A percentile compares a stretch with the other conserved stretches of the same genome.
These are phyloP conservation scores for Talaromyces sp. DNA, from an alignment of 2,329 filamentous ascomycete genomes.

Conservation along the genomic window DNA sequence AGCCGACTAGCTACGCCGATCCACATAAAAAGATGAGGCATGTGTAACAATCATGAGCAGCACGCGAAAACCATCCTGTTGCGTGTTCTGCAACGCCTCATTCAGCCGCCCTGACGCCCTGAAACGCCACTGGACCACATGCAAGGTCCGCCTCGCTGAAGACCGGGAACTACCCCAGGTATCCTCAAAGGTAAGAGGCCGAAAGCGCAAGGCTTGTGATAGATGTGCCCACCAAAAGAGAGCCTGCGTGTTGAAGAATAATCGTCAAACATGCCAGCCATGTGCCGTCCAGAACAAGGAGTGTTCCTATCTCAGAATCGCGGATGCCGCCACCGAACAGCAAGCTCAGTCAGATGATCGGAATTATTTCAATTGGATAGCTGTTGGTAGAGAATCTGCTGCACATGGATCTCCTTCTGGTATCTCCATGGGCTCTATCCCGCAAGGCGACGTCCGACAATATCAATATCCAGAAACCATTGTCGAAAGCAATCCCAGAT, in stretches of 20 bases:
- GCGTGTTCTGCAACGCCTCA: constrained; percentile 11
- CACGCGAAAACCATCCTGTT: constrained; percentile 6
- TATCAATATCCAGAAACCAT: too few relatives aligned
- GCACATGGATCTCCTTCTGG: neutral
- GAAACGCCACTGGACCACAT: neutral
- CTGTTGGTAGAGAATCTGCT: neutral
- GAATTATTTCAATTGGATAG: neutral
- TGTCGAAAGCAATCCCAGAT: neutral
- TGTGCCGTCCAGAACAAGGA: neutral
- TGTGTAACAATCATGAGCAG: neutral
- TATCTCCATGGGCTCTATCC: neutral
- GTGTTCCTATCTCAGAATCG: neutral
- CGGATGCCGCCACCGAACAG: neutral
- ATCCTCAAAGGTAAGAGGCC: neutral
- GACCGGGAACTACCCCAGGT: neutral
- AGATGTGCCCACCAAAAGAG: neutral
- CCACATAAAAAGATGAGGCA: neutral
- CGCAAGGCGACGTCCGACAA: neutral
- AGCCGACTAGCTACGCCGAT: neutral
- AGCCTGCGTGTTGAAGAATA: neutral
- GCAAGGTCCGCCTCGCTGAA: neutral
- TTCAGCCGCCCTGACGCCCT: constrained; percentile 1
- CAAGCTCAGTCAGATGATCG: neutral
- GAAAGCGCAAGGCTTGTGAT: neutral
- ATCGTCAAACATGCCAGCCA: neutral